Evolutionary conservation across 2,329 filamentous ascomycete genomes (phyloP).

Genomic region (Aureobasidium namibiae): DNA sequence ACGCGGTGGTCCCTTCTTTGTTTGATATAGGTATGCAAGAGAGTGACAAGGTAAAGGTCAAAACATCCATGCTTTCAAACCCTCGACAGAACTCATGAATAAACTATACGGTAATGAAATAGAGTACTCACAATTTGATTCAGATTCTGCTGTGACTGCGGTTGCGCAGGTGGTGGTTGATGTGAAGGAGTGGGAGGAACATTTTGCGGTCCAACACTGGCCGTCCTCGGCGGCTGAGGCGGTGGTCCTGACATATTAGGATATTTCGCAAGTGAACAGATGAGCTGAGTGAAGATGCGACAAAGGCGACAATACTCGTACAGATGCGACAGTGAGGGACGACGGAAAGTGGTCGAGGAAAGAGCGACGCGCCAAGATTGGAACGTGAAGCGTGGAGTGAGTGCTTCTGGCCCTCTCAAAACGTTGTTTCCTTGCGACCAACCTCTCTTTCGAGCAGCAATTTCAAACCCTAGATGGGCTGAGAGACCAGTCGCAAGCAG

Average conservation of each 20-base stretch:
- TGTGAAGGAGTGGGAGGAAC: constrained; percentile 23
- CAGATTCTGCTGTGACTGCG: constrained; percentile 76
- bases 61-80: background rate
- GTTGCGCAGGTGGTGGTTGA: constrained; percentile 37
- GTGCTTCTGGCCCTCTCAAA: background rate
- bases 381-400: constrained; percentile 1
- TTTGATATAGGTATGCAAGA: constrained; percentile 6
- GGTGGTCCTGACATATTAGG: constrained; percentile 29
- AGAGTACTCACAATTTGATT: constrained; percentile 79
- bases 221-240: constrained; percentile 27
- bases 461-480: constrained; percentile 10
- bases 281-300: background rate
- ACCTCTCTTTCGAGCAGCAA: background rate
- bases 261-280: constrained; percentile 3
- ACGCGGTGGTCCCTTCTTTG: background rate
- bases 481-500: constrained; percentile 5
- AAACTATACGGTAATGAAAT: background rate
- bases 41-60: background rate
- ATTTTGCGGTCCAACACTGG: constrained; percentile 27
- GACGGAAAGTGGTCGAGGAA: constrained; percentile 2
- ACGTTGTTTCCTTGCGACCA: background rate
- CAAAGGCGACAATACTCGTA: no score
- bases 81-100: background rate
- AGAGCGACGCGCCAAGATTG: constrained; percentile 6
- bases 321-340: background rate